Base-by-base conservation (phyloP, 371 early-diverging fungal species). In the Umbelopsis sp. region DNA sequence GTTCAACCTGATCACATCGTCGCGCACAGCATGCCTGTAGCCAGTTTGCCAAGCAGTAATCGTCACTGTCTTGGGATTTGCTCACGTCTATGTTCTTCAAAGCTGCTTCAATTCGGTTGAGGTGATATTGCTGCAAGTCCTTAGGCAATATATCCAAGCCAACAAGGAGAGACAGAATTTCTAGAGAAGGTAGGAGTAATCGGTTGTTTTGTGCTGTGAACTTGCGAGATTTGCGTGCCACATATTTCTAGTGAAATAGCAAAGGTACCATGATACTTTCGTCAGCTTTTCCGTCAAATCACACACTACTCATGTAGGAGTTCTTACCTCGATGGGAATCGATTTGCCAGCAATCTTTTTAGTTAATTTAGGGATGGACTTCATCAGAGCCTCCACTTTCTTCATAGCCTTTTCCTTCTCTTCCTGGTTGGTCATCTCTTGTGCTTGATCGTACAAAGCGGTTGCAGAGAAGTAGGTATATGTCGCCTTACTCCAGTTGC, bases 271-370 rank as follows among this genome's bases (percentile, higher is more conserved):
- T 32, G 24, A 16, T 1, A 11, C 46, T 57, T 1, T 9, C 63
- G 11, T 12, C 9, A n/a, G 22, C 44, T n/a, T 32, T 41, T 12
- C 12, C 7, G 1, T 41, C 12, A 41, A 41, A 1, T 1, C 41
- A 41, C 41, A 41, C 7, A 12, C 2, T 41, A 41, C 7, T 41
- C 1, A 41, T 41, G 12, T 10, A 10, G 7, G 12, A 1, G 41
- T 41, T 41, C 12, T 76, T 74, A 79, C 75, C 80, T 91, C 91
- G 18, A 92, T 66, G 11, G 91, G 89, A 32, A 93, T 83, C 1
- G 87, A 85, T 72, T 90, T 89, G 37, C 93, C 92, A 22, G 91
- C 92, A 46, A 93, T 85, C 74, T 87, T 89, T 75, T 86, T 86
- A 67, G 72, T 76, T 22, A 79, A 65, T 29, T 72, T 70, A 0